Evolutionary conservation across 768 basidiomycete genomes (phyloP).

Genomic region (Nidularia pulvinata): DNA sequence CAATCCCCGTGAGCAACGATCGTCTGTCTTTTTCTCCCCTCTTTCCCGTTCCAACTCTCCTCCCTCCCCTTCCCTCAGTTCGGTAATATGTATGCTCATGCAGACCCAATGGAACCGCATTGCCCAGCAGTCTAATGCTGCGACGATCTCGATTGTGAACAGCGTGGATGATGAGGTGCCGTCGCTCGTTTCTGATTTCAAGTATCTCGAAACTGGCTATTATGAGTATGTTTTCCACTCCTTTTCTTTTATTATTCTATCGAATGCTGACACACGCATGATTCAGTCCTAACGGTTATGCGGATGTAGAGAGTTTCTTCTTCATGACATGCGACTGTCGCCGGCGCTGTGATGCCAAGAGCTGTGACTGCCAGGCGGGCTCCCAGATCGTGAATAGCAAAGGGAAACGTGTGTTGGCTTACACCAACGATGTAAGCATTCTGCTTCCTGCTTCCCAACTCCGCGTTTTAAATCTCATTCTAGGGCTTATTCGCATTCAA

Average conservation of each 20-base stretch:
- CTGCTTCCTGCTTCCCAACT: neutral
- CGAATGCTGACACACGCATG: no score
- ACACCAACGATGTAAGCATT: slow-evolving; percentile 27
- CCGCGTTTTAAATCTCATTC: neutral
- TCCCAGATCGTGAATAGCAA: slow-evolving; percentile 33
- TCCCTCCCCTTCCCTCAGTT: no score
- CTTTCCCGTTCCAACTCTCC: no score
- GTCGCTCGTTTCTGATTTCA: slow-evolving; percentile 35
- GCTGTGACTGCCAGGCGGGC: slow-evolving; percentile 48
- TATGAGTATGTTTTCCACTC: slow-evolving; percentile 32
- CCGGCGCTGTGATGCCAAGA: slow-evolving; percentile 23
- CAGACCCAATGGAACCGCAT: slow-evolving; percentile 28
- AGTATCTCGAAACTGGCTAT: slow-evolving; percentile 55
- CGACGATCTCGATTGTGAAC: slow-evolving; percentile 32
- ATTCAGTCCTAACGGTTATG: neutral
- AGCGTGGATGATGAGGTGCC: slow-evolving; percentile 46
- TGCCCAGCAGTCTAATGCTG: slow-evolving; percentile 23
- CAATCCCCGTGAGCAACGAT: no score
- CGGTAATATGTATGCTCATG: no score
- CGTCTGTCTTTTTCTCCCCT: no score
- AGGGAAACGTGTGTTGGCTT: slow-evolving; percentile 34
- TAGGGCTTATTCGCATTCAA: slow-evolving; percentile 53
- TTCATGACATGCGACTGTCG: slow-evolving; percentile 46
- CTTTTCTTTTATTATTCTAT: no score
- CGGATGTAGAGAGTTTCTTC: slow-evolving; percentile 15